Base-by-base conservation (phyloP, 768 basidiomycete genomes). In the Gyrodon lividus region DNA sequence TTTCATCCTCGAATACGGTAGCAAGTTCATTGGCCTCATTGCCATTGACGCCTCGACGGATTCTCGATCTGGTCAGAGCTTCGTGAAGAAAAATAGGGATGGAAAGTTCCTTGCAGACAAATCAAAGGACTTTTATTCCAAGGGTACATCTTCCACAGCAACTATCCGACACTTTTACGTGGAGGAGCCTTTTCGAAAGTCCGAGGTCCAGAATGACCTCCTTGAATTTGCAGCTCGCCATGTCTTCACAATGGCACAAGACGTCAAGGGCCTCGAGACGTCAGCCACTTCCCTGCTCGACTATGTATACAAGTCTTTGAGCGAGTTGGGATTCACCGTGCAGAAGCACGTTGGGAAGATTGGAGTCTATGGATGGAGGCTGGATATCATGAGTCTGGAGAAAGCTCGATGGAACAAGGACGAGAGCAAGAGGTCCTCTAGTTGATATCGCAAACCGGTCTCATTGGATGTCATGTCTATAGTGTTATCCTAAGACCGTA, bases 151-250 rank as follows among this genome's bases (percentile, higher is more conserved):
- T n/a, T 62, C 67, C 37, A 73, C 74, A n/a, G 89, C 84, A 10
- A 70, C 74, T 16, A 82, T 92, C 58, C 83, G 87, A 26, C 89
- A 92, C 64, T 84, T 90, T 67, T 84, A 80, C 58, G 78, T 87
- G 22, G 84, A 88, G 35, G 84, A 84, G 56, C 72, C 70, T 14
- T 91, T 81, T 59, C 79, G 86, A 44, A 57, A 58, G 7, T 69
- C 78, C 20, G 73, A 73, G 12, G 73, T 87, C 38, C 86, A 90
- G 62, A 70, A 80, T 16, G 89, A 91, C 61, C 64, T 92, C 24
- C 70, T 92, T 7, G 62, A 72, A n/a, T 74, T 81, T 60, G 86
- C 84, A 0, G 62, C 83, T 22, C 64, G 72, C 28, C 74, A 78
- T 48, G 79, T 82, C n/a, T 89, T 92, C 63, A 63, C 71, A 12